A percentile compares a stretch with the other conserved stretches of the same genome.
Evolutionary conservation across 306 rosid species (phyloP).

Genomic region (Cicer pinnatifidum): DNA sequence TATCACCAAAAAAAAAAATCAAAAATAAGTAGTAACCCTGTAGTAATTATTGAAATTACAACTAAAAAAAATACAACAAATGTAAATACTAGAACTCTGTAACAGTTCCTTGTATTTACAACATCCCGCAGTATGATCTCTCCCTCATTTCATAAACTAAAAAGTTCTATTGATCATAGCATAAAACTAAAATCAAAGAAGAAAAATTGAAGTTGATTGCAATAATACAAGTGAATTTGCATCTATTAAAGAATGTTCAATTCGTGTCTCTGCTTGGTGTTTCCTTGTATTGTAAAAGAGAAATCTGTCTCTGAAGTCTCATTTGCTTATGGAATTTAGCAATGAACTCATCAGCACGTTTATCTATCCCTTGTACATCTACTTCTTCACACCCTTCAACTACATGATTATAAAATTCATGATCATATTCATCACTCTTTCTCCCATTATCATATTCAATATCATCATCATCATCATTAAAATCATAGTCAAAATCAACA

Average conservation of each 20-base stretch:
- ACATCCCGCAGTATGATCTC: conserved; percentile 43
- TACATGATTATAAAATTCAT: conserved; percentile 6
- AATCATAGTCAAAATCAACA: conserved; percentile 66
- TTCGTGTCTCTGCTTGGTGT: conserved; percentile 24
- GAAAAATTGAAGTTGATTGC: conserved; percentile 7
- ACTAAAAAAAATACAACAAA: conserved; percentile 30
- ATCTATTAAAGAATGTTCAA: background rate
- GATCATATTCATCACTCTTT: conserved; percentile 28
- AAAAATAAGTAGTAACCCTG: background rate
- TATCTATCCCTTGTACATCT: conserved; percentile 57
- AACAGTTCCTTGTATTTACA: conserved; percentile 49
- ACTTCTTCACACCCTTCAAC: conserved; percentile 34
- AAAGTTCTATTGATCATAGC: conserved; percentile 14
- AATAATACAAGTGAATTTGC: conserved; percentile 9
- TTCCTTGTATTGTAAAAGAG: conserved; percentile 45
- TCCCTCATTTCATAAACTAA: background rate
- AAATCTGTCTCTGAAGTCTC: conserved; percentile 55
- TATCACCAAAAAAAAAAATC: background rate
- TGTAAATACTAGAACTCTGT: conserved; percentile 44
- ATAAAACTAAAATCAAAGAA: conserved; percentile 10
- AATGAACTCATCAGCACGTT: conserved; percentile 82
- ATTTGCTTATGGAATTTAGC: conserved; percentile 65
- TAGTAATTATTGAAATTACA: conserved; percentile 39
- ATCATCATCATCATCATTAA: background rate
- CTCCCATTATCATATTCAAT: conserved; percentile 41